These are phyloP conservation scores for Aspergillus sparsus DNA, from an alignment of 495 filamentous ascomycete species.

Conservation along the genomic window DNA sequence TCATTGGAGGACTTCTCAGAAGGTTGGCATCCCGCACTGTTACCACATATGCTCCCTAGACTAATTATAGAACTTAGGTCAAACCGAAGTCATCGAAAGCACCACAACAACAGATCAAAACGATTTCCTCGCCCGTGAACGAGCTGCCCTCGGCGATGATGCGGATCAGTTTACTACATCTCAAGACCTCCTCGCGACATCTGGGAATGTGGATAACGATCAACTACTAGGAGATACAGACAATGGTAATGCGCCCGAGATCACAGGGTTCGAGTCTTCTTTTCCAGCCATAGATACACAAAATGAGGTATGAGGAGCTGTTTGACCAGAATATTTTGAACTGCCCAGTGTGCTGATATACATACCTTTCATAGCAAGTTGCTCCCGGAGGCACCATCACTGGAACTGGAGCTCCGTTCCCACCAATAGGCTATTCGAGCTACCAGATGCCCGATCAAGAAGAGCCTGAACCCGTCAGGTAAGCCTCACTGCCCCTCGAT, in stretches of 20 bases:
- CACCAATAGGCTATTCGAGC: conserved; percentile 56
- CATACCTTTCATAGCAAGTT: conserved; percentile 59
- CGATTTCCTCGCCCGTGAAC: conserved; percentile 89
- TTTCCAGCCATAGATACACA: conserved; percentile 80
- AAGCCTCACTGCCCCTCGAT: conserved; percentile 15
- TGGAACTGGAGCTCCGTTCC: conserved; percentile 72
- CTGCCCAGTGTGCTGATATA: conserved; percentile 27
- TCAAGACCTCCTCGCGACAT: conserved; percentile 63
- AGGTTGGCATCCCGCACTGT: conserved; percentile 56
- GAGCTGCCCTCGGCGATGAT: conserved; percentile 85
- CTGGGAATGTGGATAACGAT: conserved; percentile 52
- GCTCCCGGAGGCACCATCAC: conserved; percentile 89
- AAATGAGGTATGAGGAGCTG: conserved; percentile 66
- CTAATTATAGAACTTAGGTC: conserved; percentile 50
- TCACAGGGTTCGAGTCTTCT: conserved; percentile 77
- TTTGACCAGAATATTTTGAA: conserved; percentile 1
- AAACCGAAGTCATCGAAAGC: conserved; percentile 55
- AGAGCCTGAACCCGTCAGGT: conserved; percentile 85
- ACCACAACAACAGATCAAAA: conserved; percentile 51
- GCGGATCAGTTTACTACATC: conserved; percentile 84
- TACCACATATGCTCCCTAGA: conserved; percentile 13
- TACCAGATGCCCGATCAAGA: conserved; percentile 57
- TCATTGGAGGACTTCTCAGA: conserved; percentile 95
- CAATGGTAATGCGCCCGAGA: conserved; percentile 46
- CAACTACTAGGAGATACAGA: conserved; percentile 73